These are phyloP conservation scores for Moricandia moricandioides DNA, from an alignment of 345 rosid species.

Conservation along the genomic window DNA sequence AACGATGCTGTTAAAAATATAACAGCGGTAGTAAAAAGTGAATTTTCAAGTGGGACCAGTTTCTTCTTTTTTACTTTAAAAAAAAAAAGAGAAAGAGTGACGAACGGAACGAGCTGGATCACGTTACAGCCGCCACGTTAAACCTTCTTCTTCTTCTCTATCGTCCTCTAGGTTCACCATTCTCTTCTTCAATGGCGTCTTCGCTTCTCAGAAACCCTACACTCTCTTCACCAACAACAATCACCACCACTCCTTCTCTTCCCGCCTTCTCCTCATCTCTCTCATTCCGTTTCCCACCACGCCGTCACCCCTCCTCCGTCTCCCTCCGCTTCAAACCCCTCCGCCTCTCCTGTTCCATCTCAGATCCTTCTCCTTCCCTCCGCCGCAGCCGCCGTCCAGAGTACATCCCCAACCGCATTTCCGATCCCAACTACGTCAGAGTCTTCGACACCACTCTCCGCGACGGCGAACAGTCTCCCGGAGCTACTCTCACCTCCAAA, in stretches of 20 bases:
- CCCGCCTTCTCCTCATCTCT: constrained; percentile 23
- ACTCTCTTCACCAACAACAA: constrained; percentile 19
- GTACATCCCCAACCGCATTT: constrained; percentile 66
- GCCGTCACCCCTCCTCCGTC: background rate
- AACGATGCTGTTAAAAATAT: background rate
- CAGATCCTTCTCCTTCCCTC: constrained; percentile 31
- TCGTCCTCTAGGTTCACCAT: constrained; percentile 1
- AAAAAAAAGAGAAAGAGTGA: background rate
- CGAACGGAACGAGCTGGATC: background rate
- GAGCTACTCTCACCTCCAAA: constrained; percentile 89
- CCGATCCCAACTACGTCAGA: constrained; percentile 75
- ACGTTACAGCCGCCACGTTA: constrained; percentile 20
- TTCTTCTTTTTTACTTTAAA: background rate
- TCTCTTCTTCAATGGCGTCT: constrained; percentile 29
- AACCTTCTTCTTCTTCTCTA: background rate
- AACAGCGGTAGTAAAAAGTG: background rate
- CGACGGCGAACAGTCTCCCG: constrained; percentile 98
- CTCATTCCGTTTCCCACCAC: constrained; percentile 23
- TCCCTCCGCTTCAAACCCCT: constrained; percentile 24
- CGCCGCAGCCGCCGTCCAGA: constrained; percentile 50
- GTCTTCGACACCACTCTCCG: constrained; percentile 96
- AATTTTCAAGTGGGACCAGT: background rate
- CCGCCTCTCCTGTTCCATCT: constrained; percentile 34
- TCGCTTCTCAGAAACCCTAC: constrained; percentile 31
- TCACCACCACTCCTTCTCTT: constrained; percentile 8